Evolutionary conservation across 768 basidiomycete genomes (phyloP), one percentile per base, ranked within the genome.

Genomic region (Mycena galericulata): DNA sequence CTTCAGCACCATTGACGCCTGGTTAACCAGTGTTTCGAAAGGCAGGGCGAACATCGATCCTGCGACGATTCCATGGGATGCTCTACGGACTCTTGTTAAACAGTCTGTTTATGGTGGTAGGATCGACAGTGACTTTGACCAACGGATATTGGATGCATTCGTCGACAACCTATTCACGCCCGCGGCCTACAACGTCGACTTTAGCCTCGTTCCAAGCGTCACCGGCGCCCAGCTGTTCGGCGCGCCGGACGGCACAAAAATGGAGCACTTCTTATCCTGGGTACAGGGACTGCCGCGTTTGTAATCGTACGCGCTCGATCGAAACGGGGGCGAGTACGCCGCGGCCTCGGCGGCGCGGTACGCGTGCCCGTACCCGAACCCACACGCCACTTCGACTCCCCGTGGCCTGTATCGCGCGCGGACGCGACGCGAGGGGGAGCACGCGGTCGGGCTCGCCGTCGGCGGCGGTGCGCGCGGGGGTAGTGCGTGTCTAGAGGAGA

Each of bases 51-150:
- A 99, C 76, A 88, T 99, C 62, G 93, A 98, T 76, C 98, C 98
- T 2, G 91, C 89, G 0, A 84, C 86, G 14, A 96, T 99, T 55
- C 98, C 98, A 5, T 99, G 98, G 97, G 90, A 92, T 72, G 97
- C 98, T 15, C 82, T 99, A n/a, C 88, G 96, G 40, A 93, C 92
- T 0, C 86, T 99, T 58, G 88, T 99, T 82, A 98, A 97, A 75
- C 94, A 98, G 76, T 96, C 96, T 9, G 93, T 99, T 24, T 99
- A 99, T 73, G 95, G 96, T 67, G 96, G 97, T 17, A 85, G 97
- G 63, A 85, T 98, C 56, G 97, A 98, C 82, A 96, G 95, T 69
- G 95, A 97, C 79, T 96, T 95, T 76, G 98, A 99, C 76, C 97
- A 98, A 75, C 85, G 87, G 71, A 92, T 98, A 57, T 86, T 99